Conservation (phyloP, 208 protist species). For the Leishmania turanica region DNA sequence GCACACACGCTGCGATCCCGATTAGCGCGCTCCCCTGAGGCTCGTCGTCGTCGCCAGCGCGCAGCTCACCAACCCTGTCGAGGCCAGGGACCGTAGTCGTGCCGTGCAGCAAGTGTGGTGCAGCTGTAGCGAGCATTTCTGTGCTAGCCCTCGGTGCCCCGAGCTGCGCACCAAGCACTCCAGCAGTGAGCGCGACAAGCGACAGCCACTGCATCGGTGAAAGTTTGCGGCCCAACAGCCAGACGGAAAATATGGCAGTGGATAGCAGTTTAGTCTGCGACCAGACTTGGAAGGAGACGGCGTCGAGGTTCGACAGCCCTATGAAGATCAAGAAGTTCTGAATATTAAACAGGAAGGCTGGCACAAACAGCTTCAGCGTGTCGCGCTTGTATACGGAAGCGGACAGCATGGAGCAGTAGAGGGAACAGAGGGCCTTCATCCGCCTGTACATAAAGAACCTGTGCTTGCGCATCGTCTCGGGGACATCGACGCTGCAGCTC, state of each 20-base stretch:
- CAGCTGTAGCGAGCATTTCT: neutral
- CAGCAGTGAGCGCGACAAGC: slow-evolving; percentile 56
- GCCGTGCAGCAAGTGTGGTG: neutral
- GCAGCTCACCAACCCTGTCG: slow-evolving; percentile 2
- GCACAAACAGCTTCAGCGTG: slow-evolving; percentile 60
- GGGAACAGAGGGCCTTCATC: neutral
- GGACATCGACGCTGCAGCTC: neutral
- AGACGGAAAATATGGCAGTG: slow-evolving; percentile 73
- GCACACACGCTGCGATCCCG: slow-evolving; percentile 56
- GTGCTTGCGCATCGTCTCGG: neutral
- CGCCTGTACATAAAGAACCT: neutral
- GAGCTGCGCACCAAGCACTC: slow-evolving; percentile 62
- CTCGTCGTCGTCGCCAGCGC: slow-evolving; percentile 11
- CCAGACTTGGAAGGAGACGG: slow-evolving; percentile 76
- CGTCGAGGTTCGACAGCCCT: slow-evolving; percentile 70
- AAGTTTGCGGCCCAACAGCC: slow-evolving; percentile 61
- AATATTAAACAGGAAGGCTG: slow-evolving; percentile 70
- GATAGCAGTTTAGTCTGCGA: slow-evolving; percentile 81
- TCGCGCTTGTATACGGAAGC: slow-evolving; percentile 42
- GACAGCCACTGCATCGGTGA: slow-evolving; percentile 67
- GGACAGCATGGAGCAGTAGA: slow-evolving; percentile 40
- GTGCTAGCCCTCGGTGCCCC: neutral
- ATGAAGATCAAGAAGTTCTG: slow-evolving; percentile 83
- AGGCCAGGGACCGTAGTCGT: neutral
- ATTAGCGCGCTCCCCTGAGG: slow-evolving; percentile 30